Conservation (phyloP, 202 grass and related monocot genomes). For the Musa balbisiana region DNA sequence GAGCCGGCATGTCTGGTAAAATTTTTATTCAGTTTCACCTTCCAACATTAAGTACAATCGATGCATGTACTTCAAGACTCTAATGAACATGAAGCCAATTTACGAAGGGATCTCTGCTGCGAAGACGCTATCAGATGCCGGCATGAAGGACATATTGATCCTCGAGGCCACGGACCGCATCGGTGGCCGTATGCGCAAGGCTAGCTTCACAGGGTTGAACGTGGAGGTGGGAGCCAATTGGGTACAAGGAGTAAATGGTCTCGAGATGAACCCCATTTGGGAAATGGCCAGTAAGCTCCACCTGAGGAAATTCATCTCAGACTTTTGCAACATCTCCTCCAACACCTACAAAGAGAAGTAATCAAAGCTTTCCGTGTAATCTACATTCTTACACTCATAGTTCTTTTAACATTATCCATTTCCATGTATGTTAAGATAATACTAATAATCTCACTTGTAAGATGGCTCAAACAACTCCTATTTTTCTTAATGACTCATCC, state of each 20-base stretch:
- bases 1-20: conserved; percentile 56
- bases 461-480: too few species aligned
- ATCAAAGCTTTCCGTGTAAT: background rate
- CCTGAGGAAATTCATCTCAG: conserved; percentile 40
- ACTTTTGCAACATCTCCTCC: conserved; percentile 27
- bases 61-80: too few species aligned
- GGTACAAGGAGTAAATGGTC: conserved; percentile 48
- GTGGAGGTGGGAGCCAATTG: conserved; percentile 59
- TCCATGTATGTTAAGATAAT: too few species aligned
- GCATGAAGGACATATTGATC: conserved; percentile 42
- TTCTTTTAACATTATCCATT: too few species aligned
- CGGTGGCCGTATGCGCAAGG: conserved; percentile 51
- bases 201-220: conserved; percentile 37
- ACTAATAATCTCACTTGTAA: too few species aligned
- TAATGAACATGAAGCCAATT: background rate
- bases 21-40: background rate
- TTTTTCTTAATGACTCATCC: too few species aligned
- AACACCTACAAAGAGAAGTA: conserved; percentile 50
- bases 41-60: too few species aligned
- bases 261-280: conserved; percentile 47
- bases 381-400: too few species aligned
- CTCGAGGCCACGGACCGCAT: conserved; percentile 49
- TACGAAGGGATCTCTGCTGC: conserved; percentile 45
- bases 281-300: conserved; percentile 30
- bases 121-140: conserved; percentile 49